These are phyloP conservation scores for Fusarium tuaranense DNA, from an alignment of 2,329 filamentous ascomycete species.

Conservation along the genomic window DNA sequence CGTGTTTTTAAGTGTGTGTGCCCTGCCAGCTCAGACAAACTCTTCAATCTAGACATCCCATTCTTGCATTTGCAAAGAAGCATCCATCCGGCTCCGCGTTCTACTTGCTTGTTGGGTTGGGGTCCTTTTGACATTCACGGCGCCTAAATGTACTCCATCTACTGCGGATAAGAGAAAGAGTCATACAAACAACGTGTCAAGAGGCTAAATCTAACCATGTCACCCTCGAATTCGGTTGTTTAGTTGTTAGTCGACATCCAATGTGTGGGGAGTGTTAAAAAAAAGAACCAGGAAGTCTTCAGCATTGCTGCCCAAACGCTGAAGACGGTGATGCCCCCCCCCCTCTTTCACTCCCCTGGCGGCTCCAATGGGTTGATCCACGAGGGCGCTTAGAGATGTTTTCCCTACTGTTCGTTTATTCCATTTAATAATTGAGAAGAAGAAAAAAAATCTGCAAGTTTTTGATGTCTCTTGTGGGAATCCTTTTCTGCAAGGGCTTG, in stretches of 20 bases:
- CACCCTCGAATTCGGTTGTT: constrained; percentile 3
- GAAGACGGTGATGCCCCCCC: constrained; percentile 35
- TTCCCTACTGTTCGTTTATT: neutral
- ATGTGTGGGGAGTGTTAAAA: constrained; percentile 20
- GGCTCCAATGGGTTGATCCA: constrained; percentile 31
- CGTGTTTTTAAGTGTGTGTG: neutral
- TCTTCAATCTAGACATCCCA: constrained; percentile 1
- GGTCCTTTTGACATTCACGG: neutral
- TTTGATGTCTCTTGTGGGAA: neutral
- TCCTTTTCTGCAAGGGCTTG: constrained; percentile 24
- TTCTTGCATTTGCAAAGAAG: constrained; percentile 3
- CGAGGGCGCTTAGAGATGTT: constrained; percentile 30
- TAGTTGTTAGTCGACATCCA: constrained; percentile 5
- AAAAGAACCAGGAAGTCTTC: constrained; percentile 5
- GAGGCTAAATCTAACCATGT: constrained; percentile 21
- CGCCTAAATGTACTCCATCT: neutral
- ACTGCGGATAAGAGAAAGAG: constrained; percentile 20
- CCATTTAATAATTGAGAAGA: neutral
- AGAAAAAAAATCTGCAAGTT: neutral
- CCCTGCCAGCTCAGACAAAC: constrained; percentile 24
- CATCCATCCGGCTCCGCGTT: neutral
- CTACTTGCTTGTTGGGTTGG: neutral
- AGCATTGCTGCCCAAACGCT: constrained; percentile 37
- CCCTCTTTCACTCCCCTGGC: constrained; percentile 6
- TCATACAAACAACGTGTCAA: constrained; percentile 39